phyloP scores from a whole-genome alignment of 139 green algal species.

The Chlorella sp. region DNA sequence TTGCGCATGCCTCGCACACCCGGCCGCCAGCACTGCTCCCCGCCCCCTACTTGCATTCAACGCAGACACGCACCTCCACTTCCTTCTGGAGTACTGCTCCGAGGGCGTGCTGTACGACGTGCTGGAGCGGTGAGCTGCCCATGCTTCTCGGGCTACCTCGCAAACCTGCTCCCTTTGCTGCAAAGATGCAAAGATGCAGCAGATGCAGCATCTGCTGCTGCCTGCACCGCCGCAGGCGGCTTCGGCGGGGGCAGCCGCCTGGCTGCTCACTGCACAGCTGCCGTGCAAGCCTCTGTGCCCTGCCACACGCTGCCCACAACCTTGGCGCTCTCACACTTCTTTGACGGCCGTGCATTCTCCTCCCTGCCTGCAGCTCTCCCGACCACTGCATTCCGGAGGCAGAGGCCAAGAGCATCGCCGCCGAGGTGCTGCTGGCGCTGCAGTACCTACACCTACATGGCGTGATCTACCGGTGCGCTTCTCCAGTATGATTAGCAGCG shows the following conservation, averaged over 20 bases:
- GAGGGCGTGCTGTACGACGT: conserved; percentile 83
- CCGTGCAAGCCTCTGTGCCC: not conserved
- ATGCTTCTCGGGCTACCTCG: no score
- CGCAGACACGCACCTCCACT: conserved; percentile 88
- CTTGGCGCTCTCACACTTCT: no score
- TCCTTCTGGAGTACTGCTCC: conserved; percentile 77
- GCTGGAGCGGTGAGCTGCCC: conserved; percentile 60
- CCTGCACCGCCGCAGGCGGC: no score
- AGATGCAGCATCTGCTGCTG: no score
- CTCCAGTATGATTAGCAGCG: not conserved
- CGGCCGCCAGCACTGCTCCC: not conserved
- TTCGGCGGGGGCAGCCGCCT: fast-evolving
- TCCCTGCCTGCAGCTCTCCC: not conserved
- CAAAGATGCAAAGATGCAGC: no score
- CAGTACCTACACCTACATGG: conserved; percentile 98
- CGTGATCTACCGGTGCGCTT: conserved; percentile 85
- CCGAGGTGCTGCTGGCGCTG: conserved; percentile 95
- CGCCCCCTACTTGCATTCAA: not conserved
- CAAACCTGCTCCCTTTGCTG: no score
- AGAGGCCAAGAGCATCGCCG: conserved; percentile 86
- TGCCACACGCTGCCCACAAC: no score
- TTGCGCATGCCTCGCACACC: no score
- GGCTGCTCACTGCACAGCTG: not conserved
- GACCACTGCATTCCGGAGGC: conserved; percentile 78
- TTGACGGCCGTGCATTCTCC: no score